Evolutionary conservation across 1,284 basidiomycete species (phyloP), one percentile per base, ranked within the genome.

Genomic region (Sutorius eximius): DNA sequence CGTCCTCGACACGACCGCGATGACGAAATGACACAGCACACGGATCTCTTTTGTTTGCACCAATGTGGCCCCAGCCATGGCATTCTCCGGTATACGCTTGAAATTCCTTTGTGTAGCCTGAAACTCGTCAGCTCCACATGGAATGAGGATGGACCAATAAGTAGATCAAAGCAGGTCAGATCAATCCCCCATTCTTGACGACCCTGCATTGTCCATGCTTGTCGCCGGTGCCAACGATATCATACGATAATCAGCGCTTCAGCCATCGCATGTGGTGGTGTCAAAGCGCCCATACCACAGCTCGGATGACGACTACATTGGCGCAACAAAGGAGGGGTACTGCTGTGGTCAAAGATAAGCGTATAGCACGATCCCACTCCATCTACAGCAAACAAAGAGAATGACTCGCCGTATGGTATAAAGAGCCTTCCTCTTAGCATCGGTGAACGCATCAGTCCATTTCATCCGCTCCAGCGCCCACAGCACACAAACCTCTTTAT

Each of bases 231-330:
- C 22, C 33, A 32, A 16, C 24, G 12, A 38, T 16, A 37, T 55
- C 52, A 32, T 63, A 71, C 82, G 70, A 58, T 58, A 45, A 38
- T 57, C 38, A 24, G n/a, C n/a, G n/a, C n/a, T n/a, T n/a, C n/a
- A n/a, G 38, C 24, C 45, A 32, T 42, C 51, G 32, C 51, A 27
- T 53, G 45, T 5, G 18, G 34, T 6, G n/a, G 16, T 5, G 27
- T 43, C 57, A 46, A 53, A 53, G 47, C 58, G 1, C 22, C 22
- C 33, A 27, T 33, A 34, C 40, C 42, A 43, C 38, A 42, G 16
- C 6, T 29, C 47, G n/a, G 16, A 36, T 44, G 16, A 29, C 30
- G 45, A 52, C 47, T 41, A 24, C 22, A 22, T 22, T 27, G 16
- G 18, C 8, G 37, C 8, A 16, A 59, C 51, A 59, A 59, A 55